These are phyloP conservation scores for Xylariales sp. DNA, from an alignment of 2,329 filamentous ascomycete species.

Conservation along the genomic window DNA sequence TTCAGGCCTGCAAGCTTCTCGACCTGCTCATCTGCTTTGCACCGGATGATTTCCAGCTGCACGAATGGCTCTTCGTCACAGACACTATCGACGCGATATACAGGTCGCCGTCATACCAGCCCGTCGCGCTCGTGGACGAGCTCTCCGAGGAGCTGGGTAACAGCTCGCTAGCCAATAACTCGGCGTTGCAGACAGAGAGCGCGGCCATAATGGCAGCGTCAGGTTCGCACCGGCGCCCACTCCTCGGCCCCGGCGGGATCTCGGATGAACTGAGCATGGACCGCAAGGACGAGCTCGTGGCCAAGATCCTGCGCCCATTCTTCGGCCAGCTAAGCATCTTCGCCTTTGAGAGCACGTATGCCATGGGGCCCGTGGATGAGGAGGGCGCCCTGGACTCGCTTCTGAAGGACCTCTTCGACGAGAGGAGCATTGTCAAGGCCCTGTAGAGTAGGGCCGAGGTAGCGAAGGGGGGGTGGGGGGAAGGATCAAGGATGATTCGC, in stretches of 20 bases:
- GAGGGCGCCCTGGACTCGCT: constrained; percentile 60
- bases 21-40: constrained; percentile 82
- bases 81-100: constrained; percentile 97
- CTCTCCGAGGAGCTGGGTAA: constrained; percentile 66
- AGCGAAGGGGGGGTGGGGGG: neutral
- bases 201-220: constrained; percentile 6
- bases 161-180: constrained; percentile 21
- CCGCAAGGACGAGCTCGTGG: constrained; percentile 64
- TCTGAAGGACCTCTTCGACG: constrained; percentile 74
- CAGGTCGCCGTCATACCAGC: constrained; percentile 62
- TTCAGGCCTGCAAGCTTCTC: constrained; percentile 92
- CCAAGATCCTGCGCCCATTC: constrained; percentile 78
- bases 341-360: constrained; percentile 89
- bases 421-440: constrained; percentile 62
- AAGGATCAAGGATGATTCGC: too few relatives aligned
- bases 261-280: constrained; percentile 54
- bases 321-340: constrained; percentile 89
- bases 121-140: constrained; percentile 78
- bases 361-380: constrained; percentile 67
- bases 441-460: constrained; percentile 29
- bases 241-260: constrained; percentile 49
- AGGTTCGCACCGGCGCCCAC: constrained; percentile 34
- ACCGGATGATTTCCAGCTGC: constrained; percentile 95
- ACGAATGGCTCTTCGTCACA: constrained; percentile 96
- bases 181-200: constrained; percentile 16